Conservation (phyloP, 257 asterid genomes). For the Nicotiana paniculata region DNA sequence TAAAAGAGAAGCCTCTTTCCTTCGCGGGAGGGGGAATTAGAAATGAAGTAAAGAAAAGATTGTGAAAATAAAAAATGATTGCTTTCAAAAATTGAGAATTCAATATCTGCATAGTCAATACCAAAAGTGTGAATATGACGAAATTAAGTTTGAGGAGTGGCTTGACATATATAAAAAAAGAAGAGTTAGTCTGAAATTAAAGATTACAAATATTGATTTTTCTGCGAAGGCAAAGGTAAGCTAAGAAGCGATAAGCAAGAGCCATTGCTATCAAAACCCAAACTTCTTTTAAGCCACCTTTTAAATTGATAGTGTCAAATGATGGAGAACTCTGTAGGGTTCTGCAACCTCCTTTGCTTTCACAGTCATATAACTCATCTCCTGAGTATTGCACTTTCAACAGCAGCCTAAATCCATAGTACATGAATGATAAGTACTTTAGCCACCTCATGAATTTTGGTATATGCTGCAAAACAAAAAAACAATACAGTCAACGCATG, state of each 20-base stretch:
- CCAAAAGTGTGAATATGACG: not conserved
- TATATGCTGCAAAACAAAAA: slow-evolving; percentile 54
- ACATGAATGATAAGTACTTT: slow-evolving; percentile 80
- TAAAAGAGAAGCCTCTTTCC: not conserved
- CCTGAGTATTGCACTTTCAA: slow-evolving; percentile 80
- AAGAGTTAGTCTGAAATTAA: slow-evolving; percentile 6
- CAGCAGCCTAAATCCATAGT: slow-evolving; percentile 84
- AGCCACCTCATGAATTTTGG: slow-evolving; percentile 87
- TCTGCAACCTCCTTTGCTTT: slow-evolving; percentile 57
- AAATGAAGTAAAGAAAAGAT: not conserved
- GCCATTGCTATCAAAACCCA: slow-evolving; percentile 89
- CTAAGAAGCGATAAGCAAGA: slow-evolving; percentile 56
- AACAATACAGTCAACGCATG: not conserved
- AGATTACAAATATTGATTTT: slow-evolving; percentile 45
- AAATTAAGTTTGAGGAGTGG: not conserved
- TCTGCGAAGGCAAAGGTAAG: slow-evolving; percentile 58
- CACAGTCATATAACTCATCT: slow-evolving; percentile 67
- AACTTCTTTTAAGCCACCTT: slow-evolving; percentile 70
- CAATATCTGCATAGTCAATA: not conserved
- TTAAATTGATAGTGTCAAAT: slow-evolving; percentile 64
- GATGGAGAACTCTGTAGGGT: slow-evolving; percentile 80
- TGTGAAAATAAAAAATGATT: not conserved
- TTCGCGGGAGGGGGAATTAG: not conserved
- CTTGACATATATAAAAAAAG: too few species aligned
- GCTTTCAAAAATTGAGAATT: not conserved